Conservation (phyloP, 805 yeast genomes). For the Clavispora phyllophila region DNA sequence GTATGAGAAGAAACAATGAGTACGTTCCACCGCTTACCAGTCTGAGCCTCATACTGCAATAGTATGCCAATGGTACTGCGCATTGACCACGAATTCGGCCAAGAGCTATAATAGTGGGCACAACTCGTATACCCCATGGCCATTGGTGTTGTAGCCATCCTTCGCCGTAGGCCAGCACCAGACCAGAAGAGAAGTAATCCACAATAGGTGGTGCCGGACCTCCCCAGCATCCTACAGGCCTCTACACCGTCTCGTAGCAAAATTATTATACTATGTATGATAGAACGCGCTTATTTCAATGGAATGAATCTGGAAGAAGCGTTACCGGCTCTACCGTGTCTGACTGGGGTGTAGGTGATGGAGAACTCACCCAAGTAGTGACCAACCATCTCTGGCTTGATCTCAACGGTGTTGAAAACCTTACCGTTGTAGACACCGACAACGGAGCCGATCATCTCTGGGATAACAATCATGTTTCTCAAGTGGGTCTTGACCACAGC, state of each 20-base stretch:
- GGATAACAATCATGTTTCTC: conserved; percentile 97
- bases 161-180: too few species aligned
- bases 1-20: too few species aligned
- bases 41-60: too few species aligned
- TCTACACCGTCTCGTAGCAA: conserved; percentile 6
- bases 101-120: too few species aligned
- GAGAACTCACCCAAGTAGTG: conserved; percentile 99
- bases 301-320: conserved; percentile 77
- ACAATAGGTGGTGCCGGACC: too few species aligned
- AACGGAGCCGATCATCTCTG: conserved; percentile 99
- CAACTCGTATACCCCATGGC: too few species aligned
- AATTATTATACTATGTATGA: conserved; percentile 15
- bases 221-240: too few species aligned
- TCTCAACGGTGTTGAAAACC: conserved; percentile 97
- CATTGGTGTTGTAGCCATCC: too few species aligned
- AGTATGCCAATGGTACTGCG: too few species aligned
- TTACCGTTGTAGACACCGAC: conserved; percentile 99
- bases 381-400: conserved; percentile 99
- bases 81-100: too few species aligned
- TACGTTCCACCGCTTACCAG: too few species aligned
- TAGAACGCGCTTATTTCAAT: conserved; percentile 33
- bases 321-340: conserved; percentile 98
- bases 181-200: too few species aligned
- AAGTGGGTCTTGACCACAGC: conserved; percentile 97
- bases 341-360: conserved; percentile 98